Base-by-base conservation (phyloP, 768 basidiomycete species). In the Suillus discolor region DNA sequence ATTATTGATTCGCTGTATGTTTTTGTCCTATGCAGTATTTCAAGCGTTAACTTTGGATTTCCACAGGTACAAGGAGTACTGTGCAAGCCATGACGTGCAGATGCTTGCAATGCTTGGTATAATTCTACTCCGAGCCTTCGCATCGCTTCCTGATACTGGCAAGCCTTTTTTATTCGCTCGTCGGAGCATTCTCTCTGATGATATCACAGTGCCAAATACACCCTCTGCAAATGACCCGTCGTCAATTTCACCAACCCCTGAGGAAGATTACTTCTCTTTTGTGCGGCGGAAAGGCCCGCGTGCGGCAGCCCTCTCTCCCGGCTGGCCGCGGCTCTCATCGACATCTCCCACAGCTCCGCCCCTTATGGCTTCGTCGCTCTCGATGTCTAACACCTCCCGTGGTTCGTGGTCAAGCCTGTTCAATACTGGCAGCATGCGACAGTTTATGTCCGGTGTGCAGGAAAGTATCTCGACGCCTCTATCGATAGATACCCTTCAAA, bases 391-490 rank as follows among this genome's bases (percentile, higher is more conserved):
- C 55, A 87, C 90, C 4, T 92, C 92, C 3, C 83, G 87, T 53
- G 91, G 87, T 11, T 92, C 93, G 0, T 94, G 93, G 93, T 90
- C 91, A 0, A 93, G 87, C 70, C 72, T 94, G 13, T 91, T 92
- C 73, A 89, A 87, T 66, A 79, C 90, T 1, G 85, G 85, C 20
- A 84, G 81, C 51, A 80, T 93, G 77, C 82, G 89, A 34, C 89
- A 92, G 64, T 85, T 93, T 65, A 87, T 93, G 69, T 81, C 81
- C 13, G 86, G 88, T 39, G 79, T 87, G 36, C 84, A 86, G 41
- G 88, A 86, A 68, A 79, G 82, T 1, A 77, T 83, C 20, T 76
- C 75, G 47, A 82, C 78, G 23, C 81, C 83, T 9, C 71, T 78
- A 4, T 64, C 67, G 11, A 67, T 69, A 23, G 75, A 76, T 20